Percentiles rank a stretch among this genome's conserved stretches.
phyloP scores from a whole-genome alignment of 73 alveolate genomes.

The Paramecium sonneborni region DNA sequence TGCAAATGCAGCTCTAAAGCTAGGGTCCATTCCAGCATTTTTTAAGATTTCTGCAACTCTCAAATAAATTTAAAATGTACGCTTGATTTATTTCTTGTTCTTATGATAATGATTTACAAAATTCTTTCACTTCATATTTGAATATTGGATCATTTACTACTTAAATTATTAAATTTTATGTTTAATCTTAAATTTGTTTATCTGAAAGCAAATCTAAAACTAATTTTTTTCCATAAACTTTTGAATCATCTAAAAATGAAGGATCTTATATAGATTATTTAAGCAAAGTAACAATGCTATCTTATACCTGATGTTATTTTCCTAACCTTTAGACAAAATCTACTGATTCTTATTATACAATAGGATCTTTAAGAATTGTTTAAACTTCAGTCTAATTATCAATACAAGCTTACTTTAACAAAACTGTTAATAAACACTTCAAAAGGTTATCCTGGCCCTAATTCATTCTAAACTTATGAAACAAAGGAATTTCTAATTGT shows the following conservation, averaged over 20 bases:
- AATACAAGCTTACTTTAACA: neutral
- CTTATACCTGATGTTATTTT: neutral
- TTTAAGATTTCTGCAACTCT: slow-evolving; percentile 44
- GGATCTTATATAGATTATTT: slow-evolving; percentile 10
- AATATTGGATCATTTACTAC: slow-evolving; percentile 33
- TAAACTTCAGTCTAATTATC: slow-evolving; percentile 40
- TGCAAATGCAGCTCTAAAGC: slow-evolving; percentile 23
- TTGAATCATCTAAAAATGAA: slow-evolving; percentile 30
- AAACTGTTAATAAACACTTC: neutral
- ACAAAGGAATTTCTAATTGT: neutral
- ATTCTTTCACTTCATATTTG: slow-evolving; percentile 49
- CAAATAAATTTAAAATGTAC: neutral
- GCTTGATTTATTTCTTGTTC: slow-evolving; percentile 25
- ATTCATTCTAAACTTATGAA: neutral
- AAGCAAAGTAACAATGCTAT: slow-evolving; percentile 5
- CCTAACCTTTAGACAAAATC: slow-evolving; percentile 48
- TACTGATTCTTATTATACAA: slow-evolving; percentile 13
- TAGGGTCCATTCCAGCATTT: neutral
- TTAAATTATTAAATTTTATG: neutral
- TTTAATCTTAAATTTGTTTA: slow-evolving; percentile 11
- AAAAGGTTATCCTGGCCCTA: slow-evolving; percentile 16
- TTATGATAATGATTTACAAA: neutral
- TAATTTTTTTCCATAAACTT: slow-evolving; percentile 37
- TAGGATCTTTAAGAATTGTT: neutral
- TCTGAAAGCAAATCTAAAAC: slow-evolving; percentile 6